Evolutionary conservation across 257 asterid genomes (phyloP).

Genomic region (Nicotiana benthamiana): DNA sequence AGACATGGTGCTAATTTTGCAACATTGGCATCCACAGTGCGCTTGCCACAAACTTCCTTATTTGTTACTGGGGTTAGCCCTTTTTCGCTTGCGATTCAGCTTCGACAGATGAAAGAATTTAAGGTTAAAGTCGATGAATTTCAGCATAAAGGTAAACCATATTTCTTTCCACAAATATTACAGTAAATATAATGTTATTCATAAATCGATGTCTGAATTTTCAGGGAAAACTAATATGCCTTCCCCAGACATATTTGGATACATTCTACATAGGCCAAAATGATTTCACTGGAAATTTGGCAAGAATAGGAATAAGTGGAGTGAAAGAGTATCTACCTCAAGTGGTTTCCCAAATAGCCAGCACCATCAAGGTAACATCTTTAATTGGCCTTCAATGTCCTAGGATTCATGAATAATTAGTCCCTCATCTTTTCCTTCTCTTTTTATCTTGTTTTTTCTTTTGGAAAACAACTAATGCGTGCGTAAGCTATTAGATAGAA

Average conservation of each 20-base stretch:
- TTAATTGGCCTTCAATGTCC: neutral
- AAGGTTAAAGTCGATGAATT: conserved; percentile 39
- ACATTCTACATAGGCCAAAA: conserved; percentile 65
- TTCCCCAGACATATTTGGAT: conserved; percentile 45
- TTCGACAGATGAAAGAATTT: conserved; percentile 52
- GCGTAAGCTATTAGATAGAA: too few relatives aligned
- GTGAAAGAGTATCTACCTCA: conserved; percentile 31
- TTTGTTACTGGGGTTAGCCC: conserved; percentile 58
- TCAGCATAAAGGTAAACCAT: conserved; percentile 23
- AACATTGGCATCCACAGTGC: conserved; percentile 51
- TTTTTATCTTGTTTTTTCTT: too few relatives aligned
- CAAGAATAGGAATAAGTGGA: conserved; percentile 36
- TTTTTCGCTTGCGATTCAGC: conserved; percentile 55
- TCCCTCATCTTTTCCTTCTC: too few relatives aligned
- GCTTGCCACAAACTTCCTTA: conserved; percentile 49
- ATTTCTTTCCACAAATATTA: neutral
- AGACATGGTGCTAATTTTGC: conserved; percentile 66
- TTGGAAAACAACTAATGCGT: too few relatives aligned
- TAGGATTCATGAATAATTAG: neutral
- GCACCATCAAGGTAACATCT: conserved; percentile 43
- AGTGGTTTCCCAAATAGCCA: conserved; percentile 33
- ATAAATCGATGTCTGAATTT: neutral
- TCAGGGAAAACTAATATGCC: conserved; percentile 42
- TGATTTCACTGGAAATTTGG: conserved; percentile 44
- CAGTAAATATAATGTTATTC: neutral